These are phyloP conservation scores for Chrysosporium keratinophilum DNA, from an alignment of 2,329 filamentous ascomycete species.

Conservation along the genomic window DNA sequence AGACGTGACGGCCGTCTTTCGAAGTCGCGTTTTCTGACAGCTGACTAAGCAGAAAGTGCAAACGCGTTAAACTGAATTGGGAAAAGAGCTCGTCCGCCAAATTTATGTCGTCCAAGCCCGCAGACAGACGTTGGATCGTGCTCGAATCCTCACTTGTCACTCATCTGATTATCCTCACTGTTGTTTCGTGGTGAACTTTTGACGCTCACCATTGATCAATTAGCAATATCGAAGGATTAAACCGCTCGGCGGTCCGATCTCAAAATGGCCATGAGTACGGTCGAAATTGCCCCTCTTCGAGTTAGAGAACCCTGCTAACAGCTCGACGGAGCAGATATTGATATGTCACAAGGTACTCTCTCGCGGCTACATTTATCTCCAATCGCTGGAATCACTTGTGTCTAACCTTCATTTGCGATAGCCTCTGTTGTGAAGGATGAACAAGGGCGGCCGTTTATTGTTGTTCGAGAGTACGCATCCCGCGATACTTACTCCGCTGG, in stretches of 20 bases:
- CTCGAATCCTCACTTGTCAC: not conserved
- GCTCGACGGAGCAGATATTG: conserved; percentile 31
- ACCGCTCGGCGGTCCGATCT: conserved; percentile 25
- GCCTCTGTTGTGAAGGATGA: conserved; percentile 88
- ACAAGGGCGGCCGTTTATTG: conserved; percentile 91
- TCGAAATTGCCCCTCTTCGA: conserved; percentile 30
- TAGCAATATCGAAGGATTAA: not conserved
- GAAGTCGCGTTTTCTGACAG: conserved; percentile 2
- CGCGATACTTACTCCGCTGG: not conserved
- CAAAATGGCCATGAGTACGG: conserved; percentile 42
- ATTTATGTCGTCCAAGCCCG: not conserved
- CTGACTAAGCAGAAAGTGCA: not conserved
- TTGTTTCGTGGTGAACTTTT: not conserved
- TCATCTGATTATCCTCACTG: not conserved
- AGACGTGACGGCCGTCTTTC: not conserved
- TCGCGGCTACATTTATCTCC: not conserved
- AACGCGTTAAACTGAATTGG: not conserved
- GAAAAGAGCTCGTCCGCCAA: conserved; percentile 9
- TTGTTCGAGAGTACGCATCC: conserved; percentile 75
- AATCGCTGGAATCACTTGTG: not conserved
- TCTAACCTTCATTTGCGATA: conserved; percentile 23
- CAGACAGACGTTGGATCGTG: not conserved
- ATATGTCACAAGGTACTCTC: conserved; percentile 38
- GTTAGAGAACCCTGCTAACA: conserved; percentile 20
- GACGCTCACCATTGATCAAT: not conserved